A percentile compares a stretch with the other conserved stretches of the same genome.
These are phyloP conservation scores for Ophiosphaerella herpotricha DNA, from an alignment of 2,329 filamentous ascomycete genomes.

Conservation along the genomic window DNA sequence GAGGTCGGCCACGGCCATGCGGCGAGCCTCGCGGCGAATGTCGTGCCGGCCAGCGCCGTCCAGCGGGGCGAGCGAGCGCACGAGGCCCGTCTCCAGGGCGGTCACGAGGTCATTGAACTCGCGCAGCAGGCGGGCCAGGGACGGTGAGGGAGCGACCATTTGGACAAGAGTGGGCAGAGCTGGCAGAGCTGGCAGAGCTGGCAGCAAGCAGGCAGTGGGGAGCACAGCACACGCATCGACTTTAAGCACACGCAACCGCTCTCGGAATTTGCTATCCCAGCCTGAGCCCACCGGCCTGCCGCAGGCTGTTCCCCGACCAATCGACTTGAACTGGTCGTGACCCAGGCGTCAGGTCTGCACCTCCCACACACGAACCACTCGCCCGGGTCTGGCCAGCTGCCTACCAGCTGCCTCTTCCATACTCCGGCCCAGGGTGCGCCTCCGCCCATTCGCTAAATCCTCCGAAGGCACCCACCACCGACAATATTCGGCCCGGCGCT, in stretches of 20 bases:
- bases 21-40: constrained; percentile 35
- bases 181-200: background rate
- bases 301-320: constrained; percentile 22
- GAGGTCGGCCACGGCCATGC: constrained; percentile 40
- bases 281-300: constrained; percentile 11
- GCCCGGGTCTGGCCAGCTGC: background rate
- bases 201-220: background rate
- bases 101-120: constrained; percentile 39
- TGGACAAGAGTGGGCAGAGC: too few relatives aligned
- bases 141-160: constrained; percentile 6
- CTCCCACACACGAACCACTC: constrained; percentile 6
- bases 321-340: background rate
- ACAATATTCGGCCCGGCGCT: background rate
- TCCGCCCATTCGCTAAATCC: constrained; percentile 4
- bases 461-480: background rate
- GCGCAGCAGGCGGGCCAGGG: constrained; percentile 38
- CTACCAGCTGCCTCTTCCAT: background rate
- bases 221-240: too few relatives aligned
- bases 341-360: background rate
- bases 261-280: constrained; percentile 9
- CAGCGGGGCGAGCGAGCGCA: constrained; percentile 30
- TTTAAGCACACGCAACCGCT: too few relatives aligned
- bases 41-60: constrained; percentile 15
- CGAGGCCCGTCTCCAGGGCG: constrained; percentile 35
- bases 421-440: constrained; percentile 1